Evolutionary conservation across 2,329 filamentous ascomycete species (phyloP).

Genomic region (Furcasterigmium sp.): DNA sequence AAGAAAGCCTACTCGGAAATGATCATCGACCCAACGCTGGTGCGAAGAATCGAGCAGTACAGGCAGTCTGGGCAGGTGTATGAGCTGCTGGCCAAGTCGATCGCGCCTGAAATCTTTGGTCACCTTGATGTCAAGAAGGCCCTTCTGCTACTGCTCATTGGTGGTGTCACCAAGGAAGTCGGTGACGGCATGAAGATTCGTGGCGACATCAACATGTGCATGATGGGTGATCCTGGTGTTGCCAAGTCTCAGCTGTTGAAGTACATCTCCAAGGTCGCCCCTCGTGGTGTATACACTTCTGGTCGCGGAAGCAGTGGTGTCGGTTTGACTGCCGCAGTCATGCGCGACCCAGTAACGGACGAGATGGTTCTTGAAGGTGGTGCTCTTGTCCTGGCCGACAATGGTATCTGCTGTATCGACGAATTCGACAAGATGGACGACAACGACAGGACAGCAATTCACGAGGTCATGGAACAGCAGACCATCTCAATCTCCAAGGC

Average conservation of each 20-base stretch:
- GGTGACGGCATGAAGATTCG: constrained; percentile 98
- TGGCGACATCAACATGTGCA: constrained; percentile 96
- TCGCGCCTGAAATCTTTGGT: constrained; percentile 94
- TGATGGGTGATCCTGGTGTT: constrained; percentile 99
- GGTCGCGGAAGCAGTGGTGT: constrained; percentile 78
- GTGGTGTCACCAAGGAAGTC: constrained; percentile 94
- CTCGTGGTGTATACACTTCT: constrained; percentile 81
- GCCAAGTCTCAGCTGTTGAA: constrained; percentile 98
- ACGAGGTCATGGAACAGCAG: constrained; percentile 87
- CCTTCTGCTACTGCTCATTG: constrained; percentile 88
- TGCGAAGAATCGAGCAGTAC: constrained; percentile 80
- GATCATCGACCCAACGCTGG: constrained; percentile 71
- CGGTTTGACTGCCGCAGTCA: constrained; percentile 76
- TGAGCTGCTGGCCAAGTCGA: constrained; percentile 91
- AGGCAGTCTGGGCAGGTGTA: constrained; percentile 87
- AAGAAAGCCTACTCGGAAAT: constrained; percentile 98
- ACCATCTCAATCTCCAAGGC: constrained; percentile 80
- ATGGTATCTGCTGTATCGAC: constrained; percentile 81
- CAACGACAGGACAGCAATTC: constrained; percentile 73
- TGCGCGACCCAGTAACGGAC: constrained; percentile 78
- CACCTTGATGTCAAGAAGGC: constrained; percentile 98
- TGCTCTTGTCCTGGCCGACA: constrained; percentile 74
- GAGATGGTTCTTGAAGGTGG: constrained; percentile 82
- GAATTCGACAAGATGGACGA: constrained; percentile 91
- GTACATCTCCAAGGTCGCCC: constrained; percentile 97